These are phyloP conservation scores for Thalassiosira exigua DNA, from an alignment of 352 stramenopile genomes.

Conservation along the genomic window DNA sequence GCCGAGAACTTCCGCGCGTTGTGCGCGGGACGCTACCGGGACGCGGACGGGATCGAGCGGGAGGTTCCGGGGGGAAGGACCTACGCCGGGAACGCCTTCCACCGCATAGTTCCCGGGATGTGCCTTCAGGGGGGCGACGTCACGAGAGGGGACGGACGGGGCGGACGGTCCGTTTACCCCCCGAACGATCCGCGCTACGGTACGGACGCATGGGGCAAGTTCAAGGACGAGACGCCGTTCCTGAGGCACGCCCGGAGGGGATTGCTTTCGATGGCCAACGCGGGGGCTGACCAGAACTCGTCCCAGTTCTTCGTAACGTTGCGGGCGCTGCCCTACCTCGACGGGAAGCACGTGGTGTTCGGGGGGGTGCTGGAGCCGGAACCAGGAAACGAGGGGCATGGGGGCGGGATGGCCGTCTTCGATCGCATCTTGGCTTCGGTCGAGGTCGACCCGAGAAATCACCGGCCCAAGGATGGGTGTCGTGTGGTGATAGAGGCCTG, in stretches of 20 bases:
- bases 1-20: constrained; percentile 98
- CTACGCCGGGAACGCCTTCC: constrained; percentile 97
- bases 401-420: constrained; percentile 25
- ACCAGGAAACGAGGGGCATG: background rate
- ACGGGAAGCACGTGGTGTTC: constrained; percentile 99
- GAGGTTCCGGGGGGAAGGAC: constrained; percentile 64
- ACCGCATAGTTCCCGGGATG: constrained; percentile 93
- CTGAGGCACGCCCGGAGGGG: constrained; percentile 79
- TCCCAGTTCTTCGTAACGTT: constrained; percentile 99
- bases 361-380: background rate
- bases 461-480: constrained; percentile 18
- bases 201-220: constrained; percentile 29
- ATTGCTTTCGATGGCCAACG: constrained; percentile 78
- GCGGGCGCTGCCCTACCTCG: constrained; percentile 92
- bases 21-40: constrained; percentile 91
- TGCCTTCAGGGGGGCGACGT: constrained; percentile 93
- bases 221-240: background rate
- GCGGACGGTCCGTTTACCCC: constrained; percentile 70
- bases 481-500: constrained; percentile 26
- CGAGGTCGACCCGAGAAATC: constrained; percentile 34
- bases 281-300: constrained; percentile 67
- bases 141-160: constrained; percentile 92
- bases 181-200: background rate
- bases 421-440: constrained; percentile 20
- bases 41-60: constrained; percentile 46